Base-by-base conservation (phyloP, 1,139 yeast genomes). In the Magnusiomyces fungicola region DNA sequence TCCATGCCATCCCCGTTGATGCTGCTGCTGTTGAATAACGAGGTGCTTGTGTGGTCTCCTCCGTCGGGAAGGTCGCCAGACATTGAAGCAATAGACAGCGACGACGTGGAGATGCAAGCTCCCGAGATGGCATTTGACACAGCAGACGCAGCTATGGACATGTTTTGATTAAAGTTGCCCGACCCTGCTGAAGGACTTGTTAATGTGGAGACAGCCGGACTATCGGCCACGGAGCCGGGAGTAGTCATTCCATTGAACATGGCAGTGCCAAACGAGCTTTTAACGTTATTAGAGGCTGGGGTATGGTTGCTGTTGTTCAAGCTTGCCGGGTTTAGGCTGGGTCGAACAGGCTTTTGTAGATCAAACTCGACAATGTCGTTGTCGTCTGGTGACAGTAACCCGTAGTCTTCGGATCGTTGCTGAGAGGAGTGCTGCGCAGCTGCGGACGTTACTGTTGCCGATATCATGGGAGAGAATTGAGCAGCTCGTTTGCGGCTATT, bases 401-500 rank as follows among this genome's bases (percentile, higher is more conserved):
- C 53, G 39, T 42, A 50, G 18, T 47, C 49, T 5, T 40, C 38
- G 21, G 42, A 38, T 10, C 30, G 45, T 16, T 41, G 43, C 14
- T 30, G n/a, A n/a, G 48, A 21, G 3, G 43, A 29, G 7, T 29
- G 39, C 16, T 25, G 2, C 18, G 23, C 19, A 18, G 10, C 34
- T 10, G 39, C 25, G 18, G 34, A 18, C 6, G 23, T 33, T 10
- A 27, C 24, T 18, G 49, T 33, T 3, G 50, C 51, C 4, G 53
- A 47, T 10, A 50, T 45, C 50, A 45, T 46, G 29, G 53, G 53
- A 21, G 48, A 43, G 36, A 40, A 48, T 3, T 43, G 44, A 27
- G 53, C 53, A 10, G 43, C 47, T 1, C 53, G 47, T 32, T 50
- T 48, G 16, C 51, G 38, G n/a, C n/a, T n/a, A 27, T 25, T 29